A percentile compares a stretch with the other conserved stretches of the same genome.
phyloP scores from a whole-genome alignment of 2,329 filamentous ascomycete species.

The Decorospora gaudefroyi region DNA sequence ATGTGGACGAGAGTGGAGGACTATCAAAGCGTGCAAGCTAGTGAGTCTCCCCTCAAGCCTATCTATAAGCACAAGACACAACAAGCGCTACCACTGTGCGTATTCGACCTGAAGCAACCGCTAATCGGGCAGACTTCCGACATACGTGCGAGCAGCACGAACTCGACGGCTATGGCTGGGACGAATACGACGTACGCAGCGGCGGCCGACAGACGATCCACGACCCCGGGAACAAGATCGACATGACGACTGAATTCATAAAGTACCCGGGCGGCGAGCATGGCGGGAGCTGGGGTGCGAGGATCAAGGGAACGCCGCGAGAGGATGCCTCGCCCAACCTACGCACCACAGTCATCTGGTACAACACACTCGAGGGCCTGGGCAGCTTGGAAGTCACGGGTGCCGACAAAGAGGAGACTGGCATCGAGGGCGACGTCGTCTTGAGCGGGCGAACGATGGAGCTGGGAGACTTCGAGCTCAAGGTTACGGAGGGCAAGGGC shows the following conservation, averaged over 20 bases:
- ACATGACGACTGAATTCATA: slow-evolving; percentile 90
- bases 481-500: slow-evolving; percentile 74
- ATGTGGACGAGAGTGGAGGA: slow-evolving; percentile 88
- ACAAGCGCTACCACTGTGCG: too few species aligned
- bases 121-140: slow-evolving; percentile 68
- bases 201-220: slow-evolving; percentile 90
- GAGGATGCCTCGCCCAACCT: slow-evolving; percentile 67
- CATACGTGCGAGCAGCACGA: slow-evolving; percentile 97
- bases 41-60: slow-evolving; percentile 56
- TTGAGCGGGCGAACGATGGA: slow-evolving; percentile 71
- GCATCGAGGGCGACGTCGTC: slow-evolving; percentile 65
- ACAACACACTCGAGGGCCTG: slow-evolving; percentile 76
- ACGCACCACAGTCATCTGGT: slow-evolving; percentile 80
- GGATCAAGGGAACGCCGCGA: slow-evolving; percentile 80
- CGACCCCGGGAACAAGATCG: slow-evolving; percentile 83
- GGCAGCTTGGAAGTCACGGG: slow-evolving; percentile 66
- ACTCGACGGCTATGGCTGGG: slow-evolving; percentile 97
- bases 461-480: slow-evolving; percentile 79
- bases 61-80: neutral
- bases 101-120: too few species aligned
- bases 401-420: slow-evolving; percentile 53
- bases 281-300: slow-evolving; percentile 89
- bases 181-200: slow-evolving; percentile 87
- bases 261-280: slow-evolving; percentile 85
- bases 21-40: slow-evolving; percentile 73